Evolutionary conservation across 1,284 basidiomycete genomes (phyloP).

Genomic region (Ceratobasidium sp.): DNA sequence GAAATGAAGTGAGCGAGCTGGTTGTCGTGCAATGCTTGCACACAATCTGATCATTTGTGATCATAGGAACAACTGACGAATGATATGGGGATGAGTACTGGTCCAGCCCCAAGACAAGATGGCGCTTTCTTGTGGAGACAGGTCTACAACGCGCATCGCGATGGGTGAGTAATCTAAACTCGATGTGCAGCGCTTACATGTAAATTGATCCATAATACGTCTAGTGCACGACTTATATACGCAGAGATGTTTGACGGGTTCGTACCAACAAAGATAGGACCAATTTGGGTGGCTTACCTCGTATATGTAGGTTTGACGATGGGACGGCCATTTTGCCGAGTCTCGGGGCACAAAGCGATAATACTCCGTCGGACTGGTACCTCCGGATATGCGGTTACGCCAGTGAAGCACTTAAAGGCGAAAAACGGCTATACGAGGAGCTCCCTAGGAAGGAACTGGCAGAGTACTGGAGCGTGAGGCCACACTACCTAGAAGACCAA

Average conservation of each 20-base stretch:
- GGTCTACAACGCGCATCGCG: conserved; percentile 65
- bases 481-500: conserved; percentile 60
- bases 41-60: conserved; percentile 4
- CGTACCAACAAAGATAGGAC: conserved; percentile 47
- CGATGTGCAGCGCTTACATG: neutral
- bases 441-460: conserved; percentile 68
- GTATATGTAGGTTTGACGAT: conserved; percentile 69
- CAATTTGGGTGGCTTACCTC: conserved; percentile 9
- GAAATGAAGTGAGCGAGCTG: conserved; percentile 71
- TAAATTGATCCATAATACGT: neutral
- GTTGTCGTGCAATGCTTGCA: neutral
- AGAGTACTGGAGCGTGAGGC: conserved; percentile 72
- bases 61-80: conserved; percentile 69
- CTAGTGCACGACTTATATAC: conserved; percentile 64
- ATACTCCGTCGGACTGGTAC: conserved; percentile 74
- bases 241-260: conserved; percentile 87
- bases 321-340: conserved; percentile 77
- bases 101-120: conserved; percentile 58
- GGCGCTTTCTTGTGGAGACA: conserved; percentile 78
- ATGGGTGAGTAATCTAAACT: conserved; percentile 49
- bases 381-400: conserved; percentile 78
- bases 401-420: conserved; percentile 67
- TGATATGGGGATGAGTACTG: conserved; percentile 70
- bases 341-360: conserved; percentile 69
- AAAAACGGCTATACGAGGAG: conserved; percentile 64